Evolutionary conservation across 257 asterid genomes (phyloP), one percentile per base, ranked within the genome.

Genomic region (Gentiana macrophylla): DNA sequence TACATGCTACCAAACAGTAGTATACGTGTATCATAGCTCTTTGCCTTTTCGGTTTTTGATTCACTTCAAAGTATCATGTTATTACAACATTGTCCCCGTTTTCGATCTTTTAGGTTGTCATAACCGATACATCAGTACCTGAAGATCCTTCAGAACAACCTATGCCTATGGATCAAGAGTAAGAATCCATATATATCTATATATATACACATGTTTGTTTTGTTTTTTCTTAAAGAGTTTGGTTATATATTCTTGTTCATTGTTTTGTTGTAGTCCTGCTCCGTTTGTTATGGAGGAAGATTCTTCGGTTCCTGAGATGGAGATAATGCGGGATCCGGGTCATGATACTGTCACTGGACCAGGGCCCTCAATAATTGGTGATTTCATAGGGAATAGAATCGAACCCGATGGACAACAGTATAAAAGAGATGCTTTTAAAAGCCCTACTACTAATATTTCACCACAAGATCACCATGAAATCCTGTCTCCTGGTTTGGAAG

Each of bases 81-180:
- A 48, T 36, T 13, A 55, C 48, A 46, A 35, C 57, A 49, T 47
- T 24, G 67, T 52, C 36, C 12, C 37, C 4, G 60, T 53, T 41
- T 57, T 24, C 64, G 57, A 51, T 50, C n/a, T 44, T 71, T 54
- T 63, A 80, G 89, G 77, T 41, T 44, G 35, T 3, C 8, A 11
- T 37, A 11, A 57, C 41, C 5, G n/a, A 37, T 57, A 15, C 61
- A 74, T 47, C 79, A 36, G 49, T 38, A 11, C 37, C 50, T 3
- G 77, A 66, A 61, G 81, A 72, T 52, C 55, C 55, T 64, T 62
- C 72, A 48, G 82, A 66, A 69, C 59, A 69, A 54, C 67, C 73
- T 12, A 53, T 7, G 37, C 86, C 81, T 8, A 76, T 79, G 84
- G 85, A 79, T 64, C 88, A 71, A 70, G 85, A 81, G 98, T 92